Conservation (phyloP, 2,329 filamentous ascomycete species). For the Fragosphaeria purpurea region DNA sequence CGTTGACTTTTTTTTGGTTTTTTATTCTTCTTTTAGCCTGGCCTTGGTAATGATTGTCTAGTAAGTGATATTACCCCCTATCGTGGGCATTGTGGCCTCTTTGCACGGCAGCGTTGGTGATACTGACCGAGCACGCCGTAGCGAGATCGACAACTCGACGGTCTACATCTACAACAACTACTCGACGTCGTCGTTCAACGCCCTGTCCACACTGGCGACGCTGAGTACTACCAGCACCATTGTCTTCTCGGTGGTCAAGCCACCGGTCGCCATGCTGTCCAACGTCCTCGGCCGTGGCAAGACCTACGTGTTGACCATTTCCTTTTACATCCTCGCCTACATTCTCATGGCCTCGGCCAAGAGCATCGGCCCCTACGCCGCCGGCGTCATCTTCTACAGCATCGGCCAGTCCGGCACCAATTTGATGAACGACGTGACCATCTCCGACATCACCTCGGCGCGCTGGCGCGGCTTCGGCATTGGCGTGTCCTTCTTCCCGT, state of each 20-base stretch:
- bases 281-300: constrained; percentile 54
- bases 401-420: constrained; percentile 50
- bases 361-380: constrained; percentile 40
- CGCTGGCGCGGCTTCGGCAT: constrained; percentile 41
- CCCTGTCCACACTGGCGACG: constrained; percentile 19
- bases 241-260: constrained; percentile 44
- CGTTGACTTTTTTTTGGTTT: too few relatives aligned
- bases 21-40: constrained; percentile 7
- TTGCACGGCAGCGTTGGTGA: too few relatives aligned
- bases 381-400: constrained; percentile 47
- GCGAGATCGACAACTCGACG: constrained; percentile 20
- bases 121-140: neutral
- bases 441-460: constrained; percentile 48
- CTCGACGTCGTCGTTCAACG: constrained; percentile 21
- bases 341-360: constrained; percentile 45
- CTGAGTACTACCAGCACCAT: constrained; percentile 24
- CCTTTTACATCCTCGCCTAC: constrained; percentile 45
- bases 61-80: constrained; percentile 1
- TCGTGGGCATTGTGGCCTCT: too few relatives aligned
- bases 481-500: constrained; percentile 41
- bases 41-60: constrained; percentile 19
- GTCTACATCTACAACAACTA: constrained; percentile 22
- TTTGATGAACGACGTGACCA: constrained; percentile 52
- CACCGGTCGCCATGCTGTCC: constrained; percentile 50
- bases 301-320: constrained; percentile 45